These are phyloP conservation scores for Penicillium sp. DNA, from an alignment of 2,329 filamentous ascomycete genomes.

Conservation along the genomic window DNA sequence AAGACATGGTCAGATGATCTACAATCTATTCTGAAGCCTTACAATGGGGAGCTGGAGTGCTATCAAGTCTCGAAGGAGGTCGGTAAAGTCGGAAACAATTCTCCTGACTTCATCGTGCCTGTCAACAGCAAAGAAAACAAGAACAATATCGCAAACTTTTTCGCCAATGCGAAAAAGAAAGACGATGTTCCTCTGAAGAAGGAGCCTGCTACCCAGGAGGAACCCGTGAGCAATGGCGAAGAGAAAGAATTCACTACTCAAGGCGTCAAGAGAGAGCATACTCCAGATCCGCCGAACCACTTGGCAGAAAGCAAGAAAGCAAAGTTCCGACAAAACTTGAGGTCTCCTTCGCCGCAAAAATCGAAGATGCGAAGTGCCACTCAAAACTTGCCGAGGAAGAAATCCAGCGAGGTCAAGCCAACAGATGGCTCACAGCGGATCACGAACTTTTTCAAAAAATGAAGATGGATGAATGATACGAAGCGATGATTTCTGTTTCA, in stretches of 20 bases:
- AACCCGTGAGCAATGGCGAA: slow-evolving; percentile 23
- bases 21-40: slow-evolving; percentile 77
- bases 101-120: slow-evolving; percentile 76
- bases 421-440: slow-evolving; percentile 53
- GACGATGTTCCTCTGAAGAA: slow-evolving; percentile 23
- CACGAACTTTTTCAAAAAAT: slow-evolving; percentile 50
- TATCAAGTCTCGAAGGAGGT: slow-evolving; percentile 87
- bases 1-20: slow-evolving; percentile 75
- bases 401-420: slow-evolving; percentile 40
- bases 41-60: slow-evolving; percentile 72
- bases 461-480: neutral
- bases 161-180: slow-evolving; percentile 56
- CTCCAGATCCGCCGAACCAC: slow-evolving; percentile 24
- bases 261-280: slow-evolving; percentile 50
- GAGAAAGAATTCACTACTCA: slow-evolving; percentile 53
- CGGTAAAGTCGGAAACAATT: slow-evolving; percentile 91
- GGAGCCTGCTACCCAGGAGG: slow-evolving; percentile 37
- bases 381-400: slow-evolving; percentile 52
- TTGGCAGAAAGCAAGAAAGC: slow-evolving; percentile 24
- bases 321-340: slow-evolving; percentile 18
- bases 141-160: slow-evolving; percentile 91
- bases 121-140: slow-evolving; percentile 85
- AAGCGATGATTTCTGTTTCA: neutral
- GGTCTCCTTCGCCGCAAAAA: slow-evolving; percentile 39
- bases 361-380: slow-evolving; percentile 57